These are phyloP conservation scores for Calonectria pseudoturangicola DNA, from an alignment of 2,329 filamentous ascomycete species.

Conservation along the genomic window DNA sequence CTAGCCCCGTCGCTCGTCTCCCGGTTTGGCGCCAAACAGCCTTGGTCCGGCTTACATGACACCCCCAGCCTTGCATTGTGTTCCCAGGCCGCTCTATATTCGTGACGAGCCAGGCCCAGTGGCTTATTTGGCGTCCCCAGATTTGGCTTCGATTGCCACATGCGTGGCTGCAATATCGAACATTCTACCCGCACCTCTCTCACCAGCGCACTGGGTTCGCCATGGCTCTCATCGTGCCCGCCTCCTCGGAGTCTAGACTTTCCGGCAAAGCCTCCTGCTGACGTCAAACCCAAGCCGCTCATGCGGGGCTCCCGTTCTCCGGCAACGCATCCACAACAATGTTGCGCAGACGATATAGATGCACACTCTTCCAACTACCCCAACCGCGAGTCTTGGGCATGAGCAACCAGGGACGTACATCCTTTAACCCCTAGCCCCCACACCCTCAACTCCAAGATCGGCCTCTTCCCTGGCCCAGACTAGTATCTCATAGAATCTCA, in stretches of 20 bases:
- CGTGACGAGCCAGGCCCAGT: conserved; percentile 32
- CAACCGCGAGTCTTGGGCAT: conserved; percentile 43
- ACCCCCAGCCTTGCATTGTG: conserved; percentile 15
- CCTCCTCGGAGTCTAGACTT: conserved; percentile 31
- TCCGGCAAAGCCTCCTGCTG: conserved; percentile 35
- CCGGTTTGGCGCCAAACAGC: conserved; percentile 10
- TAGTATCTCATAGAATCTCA: conserved; percentile 54
- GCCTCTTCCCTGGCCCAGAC: conserved; percentile 49
- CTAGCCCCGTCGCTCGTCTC: conserved; percentile 30
- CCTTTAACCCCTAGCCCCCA: conserved; percentile 43
- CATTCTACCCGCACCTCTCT: conserved; percentile 45
- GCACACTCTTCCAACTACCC: conserved; percentile 46
- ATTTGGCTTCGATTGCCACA: conserved; percentile 43
- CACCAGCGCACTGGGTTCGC: conserved; percentile 43
- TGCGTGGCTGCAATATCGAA: conserved; percentile 49
- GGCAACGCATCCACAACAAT: conserved; percentile 46
- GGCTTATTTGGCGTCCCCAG: conserved; percentile 50
- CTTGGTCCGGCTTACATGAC: conserved; percentile 33
- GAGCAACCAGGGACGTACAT: conserved; percentile 41
- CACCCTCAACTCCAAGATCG: conserved; percentile 52
- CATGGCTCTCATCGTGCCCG: conserved; percentile 38
- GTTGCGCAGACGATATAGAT: conserved; percentile 45
- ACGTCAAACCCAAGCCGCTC: conserved; percentile 40
- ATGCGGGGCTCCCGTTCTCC: conserved; percentile 35
- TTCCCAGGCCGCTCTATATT: conserved; percentile 28